phyloP scores from a whole-genome alignment of 495 filamentous ascomycete species.

The Neurospora sublineolata region DNA sequence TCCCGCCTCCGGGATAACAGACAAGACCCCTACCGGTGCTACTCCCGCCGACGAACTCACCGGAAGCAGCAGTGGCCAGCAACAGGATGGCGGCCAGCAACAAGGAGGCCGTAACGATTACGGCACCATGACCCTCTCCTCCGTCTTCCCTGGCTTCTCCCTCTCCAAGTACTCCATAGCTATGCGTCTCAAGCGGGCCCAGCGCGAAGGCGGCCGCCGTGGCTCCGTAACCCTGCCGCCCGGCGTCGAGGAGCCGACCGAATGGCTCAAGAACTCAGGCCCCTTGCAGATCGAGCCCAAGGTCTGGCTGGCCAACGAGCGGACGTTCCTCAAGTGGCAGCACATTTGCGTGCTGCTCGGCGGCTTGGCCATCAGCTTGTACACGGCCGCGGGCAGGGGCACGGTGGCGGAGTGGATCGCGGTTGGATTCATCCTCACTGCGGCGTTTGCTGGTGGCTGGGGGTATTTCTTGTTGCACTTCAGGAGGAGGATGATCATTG shows the following conservation, averaged over 20 bases:
- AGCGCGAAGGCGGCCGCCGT: conserved; percentile 2
- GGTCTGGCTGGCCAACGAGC: conserved; percentile 96
- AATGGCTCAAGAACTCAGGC: conserved; percentile 86
- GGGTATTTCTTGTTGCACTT: conserved; percentile 72
- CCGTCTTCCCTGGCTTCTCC: conserved; percentile 64
- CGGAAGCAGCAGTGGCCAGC: neutral
- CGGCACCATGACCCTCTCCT: conserved; percentile 33
- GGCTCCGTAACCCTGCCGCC: conserved; percentile 48
- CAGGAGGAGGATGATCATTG: conserved; percentile 64
- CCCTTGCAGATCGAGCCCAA: conserved; percentile 88
- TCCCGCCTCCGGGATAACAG: conserved; percentile 7
- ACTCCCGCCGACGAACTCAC: conserved; percentile 14
- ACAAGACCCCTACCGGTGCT: conserved; percentile 15
- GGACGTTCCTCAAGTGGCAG: conserved; percentile 97
- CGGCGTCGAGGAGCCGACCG: conserved; percentile 70
- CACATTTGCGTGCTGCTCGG: conserved; percentile 82
- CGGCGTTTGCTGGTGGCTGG: conserved; percentile 74
- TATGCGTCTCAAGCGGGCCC: conserved; percentile 21
- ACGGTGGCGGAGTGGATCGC: conserved; percentile 61
- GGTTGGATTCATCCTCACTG: conserved; percentile 69
- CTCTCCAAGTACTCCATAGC: conserved; percentile 56
- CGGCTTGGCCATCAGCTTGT: conserved; percentile 68
- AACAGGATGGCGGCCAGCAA: neutral
- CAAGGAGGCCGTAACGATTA: conserved; percentile 23
- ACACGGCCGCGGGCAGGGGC: conserved; percentile 71